Evolutionary conservation across 2,329 filamentous ascomycete species (phyloP).

Genomic region (Colletotrichum caudatum): DNA sequence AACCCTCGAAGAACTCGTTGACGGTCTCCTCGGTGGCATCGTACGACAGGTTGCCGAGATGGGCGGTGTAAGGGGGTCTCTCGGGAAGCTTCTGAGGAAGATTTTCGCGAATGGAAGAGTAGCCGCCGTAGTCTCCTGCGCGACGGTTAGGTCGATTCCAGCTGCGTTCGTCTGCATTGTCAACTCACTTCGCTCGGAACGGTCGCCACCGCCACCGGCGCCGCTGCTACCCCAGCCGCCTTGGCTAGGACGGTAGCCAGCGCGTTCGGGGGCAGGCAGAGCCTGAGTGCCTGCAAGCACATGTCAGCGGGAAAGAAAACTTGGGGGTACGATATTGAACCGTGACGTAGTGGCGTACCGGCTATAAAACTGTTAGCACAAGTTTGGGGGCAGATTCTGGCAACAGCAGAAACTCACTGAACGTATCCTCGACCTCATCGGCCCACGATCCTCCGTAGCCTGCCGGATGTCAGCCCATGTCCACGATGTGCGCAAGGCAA

Average conservation of each 20-base stretch:
- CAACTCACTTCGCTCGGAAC: slow-evolving; percentile 56
- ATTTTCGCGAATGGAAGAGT: slow-evolving; percentile 67
- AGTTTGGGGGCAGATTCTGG: slow-evolving; percentile 5
- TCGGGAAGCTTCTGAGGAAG: slow-evolving; percentile 71
- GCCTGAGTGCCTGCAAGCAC: slow-evolving; percentile 64
- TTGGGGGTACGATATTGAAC: background rate
- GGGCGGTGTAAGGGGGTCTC: slow-evolving; percentile 94
- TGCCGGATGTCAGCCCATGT: slow-evolving; percentile 48
- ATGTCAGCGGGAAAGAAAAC: slow-evolving; percentile 18
- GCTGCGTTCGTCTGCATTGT: slow-evolving; percentile 10
- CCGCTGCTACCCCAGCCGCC: slow-evolving; percentile 54
- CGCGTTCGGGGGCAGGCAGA: slow-evolving; percentile 64
- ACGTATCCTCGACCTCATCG: slow-evolving; percentile 96
- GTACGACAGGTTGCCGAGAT: slow-evolving; percentile 96
- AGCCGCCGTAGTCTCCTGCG: slow-evolving; percentile 39
- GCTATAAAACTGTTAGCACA: slow-evolving; percentile 50
- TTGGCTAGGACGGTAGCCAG: slow-evolving; percentile 47
- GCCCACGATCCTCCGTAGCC: slow-evolving; percentile 88
- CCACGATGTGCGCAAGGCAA: background rate
- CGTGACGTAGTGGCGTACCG: slow-evolving; percentile 49
- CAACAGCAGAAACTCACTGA: slow-evolving; percentile 67
- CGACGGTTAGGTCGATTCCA: slow-evolving; percentile 13
- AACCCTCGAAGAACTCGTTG: slow-evolving; percentile 85
- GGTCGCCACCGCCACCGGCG: slow-evolving; percentile 44
- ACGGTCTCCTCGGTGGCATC: slow-evolving; percentile 89